A percentile compares a stretch with the other conserved stretches of the same genome.
Evolutionary conservation across 179 eudicot genomes (phyloP).

Genomic region (Actinidia chinensis): DNA sequence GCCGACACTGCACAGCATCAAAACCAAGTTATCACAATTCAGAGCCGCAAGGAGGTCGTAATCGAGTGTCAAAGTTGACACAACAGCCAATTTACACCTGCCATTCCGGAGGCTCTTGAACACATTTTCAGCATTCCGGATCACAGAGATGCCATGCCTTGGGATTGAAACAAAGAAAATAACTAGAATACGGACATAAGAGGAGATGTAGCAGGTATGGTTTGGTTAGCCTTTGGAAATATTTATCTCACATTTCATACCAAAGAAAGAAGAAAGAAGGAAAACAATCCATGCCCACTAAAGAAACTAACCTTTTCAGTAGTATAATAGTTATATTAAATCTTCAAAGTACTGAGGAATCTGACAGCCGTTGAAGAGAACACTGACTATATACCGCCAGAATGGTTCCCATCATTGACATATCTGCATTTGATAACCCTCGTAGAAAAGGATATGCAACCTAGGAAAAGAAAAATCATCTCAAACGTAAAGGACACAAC

Average conservation of each 20-base stretch:
- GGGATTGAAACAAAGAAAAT: not conserved
- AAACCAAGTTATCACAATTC: conserved; percentile 96
- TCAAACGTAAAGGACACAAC: too few relatives aligned
- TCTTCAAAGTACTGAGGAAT: conserved; percentile 91
- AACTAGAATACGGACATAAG: not conserved
- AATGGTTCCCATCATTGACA: conserved; percentile 94
- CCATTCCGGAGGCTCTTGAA: conserved; percentile 66
- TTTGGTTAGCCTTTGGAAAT: not conserved
- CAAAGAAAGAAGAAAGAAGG: too few relatives aligned
- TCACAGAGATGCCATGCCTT: conserved; percentile 98
- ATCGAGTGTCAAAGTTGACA: conserved; percentile 88
- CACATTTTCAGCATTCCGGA: conserved; percentile 82
- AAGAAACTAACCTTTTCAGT: conserved; percentile 88
- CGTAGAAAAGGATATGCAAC: not conserved
- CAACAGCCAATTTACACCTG: conserved; percentile 90
- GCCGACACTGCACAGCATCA: conserved; percentile 98
- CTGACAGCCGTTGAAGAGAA: conserved; percentile 96
- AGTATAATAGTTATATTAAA: conserved; percentile 78
- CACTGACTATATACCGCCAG: conserved; percentile 85
- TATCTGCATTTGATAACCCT: conserved; percentile 48
- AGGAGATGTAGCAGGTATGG: not conserved
- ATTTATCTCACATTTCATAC: not conserved
- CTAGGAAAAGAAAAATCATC: not conserved
- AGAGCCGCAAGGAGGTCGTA: conserved; percentile 77
- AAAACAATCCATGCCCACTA: too few relatives aligned